A percentile compares a stretch with the other conserved stretches of the same genome.
Conservation (phyloP, 345 rosid species). For the Citrus mangshanensis region DNA sequence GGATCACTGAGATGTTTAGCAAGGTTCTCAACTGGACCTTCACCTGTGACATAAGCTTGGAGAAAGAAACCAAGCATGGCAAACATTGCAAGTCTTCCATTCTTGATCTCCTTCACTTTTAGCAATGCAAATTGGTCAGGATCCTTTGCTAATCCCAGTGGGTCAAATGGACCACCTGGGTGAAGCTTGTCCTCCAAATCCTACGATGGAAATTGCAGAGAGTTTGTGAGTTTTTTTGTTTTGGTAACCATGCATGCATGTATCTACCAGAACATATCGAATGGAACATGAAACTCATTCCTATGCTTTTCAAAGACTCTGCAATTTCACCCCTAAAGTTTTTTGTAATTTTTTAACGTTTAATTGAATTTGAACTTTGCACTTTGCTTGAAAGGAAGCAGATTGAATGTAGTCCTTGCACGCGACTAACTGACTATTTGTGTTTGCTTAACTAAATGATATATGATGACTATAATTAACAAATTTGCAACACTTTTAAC, state of each 20-base stretch:
- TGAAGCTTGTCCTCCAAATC: conserved; percentile 95
- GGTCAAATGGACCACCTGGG: conserved; percentile 98
- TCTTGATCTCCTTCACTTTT: conserved; percentile 95
- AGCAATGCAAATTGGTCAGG: conserved; percentile 93
- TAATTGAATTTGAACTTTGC: too few relatives aligned
- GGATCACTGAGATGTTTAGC: conserved; percentile 93
- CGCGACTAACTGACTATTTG: too few relatives aligned
- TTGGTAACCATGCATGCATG: background rate
- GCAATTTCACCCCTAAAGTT: too few relatives aligned
- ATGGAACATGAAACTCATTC: background rate
- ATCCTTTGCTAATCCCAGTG: conserved; percentile 87
- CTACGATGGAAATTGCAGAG: conserved; percentile 23
- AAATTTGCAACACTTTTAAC: too few relatives aligned
- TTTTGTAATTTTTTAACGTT: too few relatives aligned
- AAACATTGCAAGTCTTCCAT: conserved; percentile 95
- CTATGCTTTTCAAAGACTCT: background rate
- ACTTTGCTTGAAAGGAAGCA: too few relatives aligned
- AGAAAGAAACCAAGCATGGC: conserved; percentile 86
- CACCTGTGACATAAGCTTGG: conserved; percentile 93
- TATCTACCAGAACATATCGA: background rate
- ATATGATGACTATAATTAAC: too few relatives aligned
- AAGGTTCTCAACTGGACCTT: conserved; percentile 94
- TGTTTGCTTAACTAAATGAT: too few relatives aligned
- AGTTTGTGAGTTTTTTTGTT: background rate
- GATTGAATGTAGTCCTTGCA: too few relatives aligned